Evolutionary conservation across 164 flowering plant species (phyloP).

Genomic region (Liquidambar formosana): DNA sequence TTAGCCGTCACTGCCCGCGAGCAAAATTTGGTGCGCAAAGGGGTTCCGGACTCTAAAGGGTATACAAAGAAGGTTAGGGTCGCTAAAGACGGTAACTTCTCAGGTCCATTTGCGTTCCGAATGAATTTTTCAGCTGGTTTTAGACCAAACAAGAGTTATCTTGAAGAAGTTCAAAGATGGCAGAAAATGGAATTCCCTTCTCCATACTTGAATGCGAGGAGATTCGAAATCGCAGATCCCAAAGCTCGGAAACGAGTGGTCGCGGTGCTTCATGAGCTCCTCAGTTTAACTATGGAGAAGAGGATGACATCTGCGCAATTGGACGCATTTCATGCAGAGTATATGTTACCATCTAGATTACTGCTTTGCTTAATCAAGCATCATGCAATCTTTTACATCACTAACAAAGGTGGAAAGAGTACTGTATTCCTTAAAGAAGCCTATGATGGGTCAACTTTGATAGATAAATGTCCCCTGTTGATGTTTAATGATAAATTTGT

Average conservation of each 20-base stretch:
- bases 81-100: constrained; percentile 75
- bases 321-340: constrained; percentile 77
- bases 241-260: constrained; percentile 79
- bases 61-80: constrained; percentile 31
- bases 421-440: constrained; percentile 95
- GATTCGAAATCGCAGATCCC: constrained; percentile 64
- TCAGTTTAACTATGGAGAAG: constrained; percentile 89
- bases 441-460: constrained; percentile 65
- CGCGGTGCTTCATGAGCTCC: constrained; percentile 91
- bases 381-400: constrained; percentile 88
- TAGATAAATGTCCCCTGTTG: constrained; percentile 73
- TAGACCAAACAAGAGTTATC: constrained; percentile 74
- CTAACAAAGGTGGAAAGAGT: constrained; percentile 81
- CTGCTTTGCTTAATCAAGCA: constrained; percentile 84
- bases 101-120: constrained; percentile 70
- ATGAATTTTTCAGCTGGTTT: constrained; percentile 71
- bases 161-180: constrained; percentile 79
- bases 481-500: constrained; percentile 64
- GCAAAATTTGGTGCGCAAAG: constrained; percentile 44
- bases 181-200: constrained; percentile 93
- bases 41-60: constrained; percentile 16
- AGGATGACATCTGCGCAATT: constrained; percentile 79
- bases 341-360: constrained; percentile 64
- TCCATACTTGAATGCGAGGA: constrained; percentile 89
- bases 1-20: constrained; percentile 82